Evolutionary conservation across 352 stramenopile species (phyloP), one percentile per base, ranked within the genome.

Genomic region (Phytophthora citricola): DNA sequence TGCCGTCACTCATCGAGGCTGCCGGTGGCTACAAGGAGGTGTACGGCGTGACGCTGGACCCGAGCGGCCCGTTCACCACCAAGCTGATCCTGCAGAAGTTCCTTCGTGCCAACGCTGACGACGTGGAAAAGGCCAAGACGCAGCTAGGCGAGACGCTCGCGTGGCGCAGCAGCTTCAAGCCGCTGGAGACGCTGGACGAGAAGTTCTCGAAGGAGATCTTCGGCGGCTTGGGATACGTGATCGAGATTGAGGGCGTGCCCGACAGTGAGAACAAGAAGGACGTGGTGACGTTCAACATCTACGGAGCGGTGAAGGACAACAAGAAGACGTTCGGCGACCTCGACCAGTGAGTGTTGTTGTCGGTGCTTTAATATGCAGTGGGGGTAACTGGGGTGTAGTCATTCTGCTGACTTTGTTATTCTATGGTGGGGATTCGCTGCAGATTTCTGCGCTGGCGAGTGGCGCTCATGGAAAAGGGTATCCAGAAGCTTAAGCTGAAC

Each of bases 41-140:
- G 17, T 73, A 51, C 46, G 65, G 65, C 31, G 51, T 73, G 44
- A 61, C 65, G 22, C 58, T 73, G 50, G 65, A 69, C 51, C 49
- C 65, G 4, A 69, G 51, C 38, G 65, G 65, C 26, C 39, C 45
- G 12, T 73, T 73, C 65, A 58, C 52, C 20, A 73, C 65, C n/a
- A 73, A 73, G 22, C 45, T 73, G 38, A 56, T 73, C 14, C 52
- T 73, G 44, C 65, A 73, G 47, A 73, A 73, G 39, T 73, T 73
- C 51, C 38, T 73, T 1, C 58, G 65, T 17, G 65, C 65, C 51
- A 73, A 73, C 20, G 65, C 51, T 59, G 64, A 69, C 58, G 58
- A 73, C 51, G 58, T 69, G 39, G 65, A 59, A 12, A 73, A 69
- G 39, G 65, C 58, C 58, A 73, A 60, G 45, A 49, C 36, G 38